Conservation (phyloP, 192 early-diverging fungal genomes). For the Podila epicladia region DNA sequence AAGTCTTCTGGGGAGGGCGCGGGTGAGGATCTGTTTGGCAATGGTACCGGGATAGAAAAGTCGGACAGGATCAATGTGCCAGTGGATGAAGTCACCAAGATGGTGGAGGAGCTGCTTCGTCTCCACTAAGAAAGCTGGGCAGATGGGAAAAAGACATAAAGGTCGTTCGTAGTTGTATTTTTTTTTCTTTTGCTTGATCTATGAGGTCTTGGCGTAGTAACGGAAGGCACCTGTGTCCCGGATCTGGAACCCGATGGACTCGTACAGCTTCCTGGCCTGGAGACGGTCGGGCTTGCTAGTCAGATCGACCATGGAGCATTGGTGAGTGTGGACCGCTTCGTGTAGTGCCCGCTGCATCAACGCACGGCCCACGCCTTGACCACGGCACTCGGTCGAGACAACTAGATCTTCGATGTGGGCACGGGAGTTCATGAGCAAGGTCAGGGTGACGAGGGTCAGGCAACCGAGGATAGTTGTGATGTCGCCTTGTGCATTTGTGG, state of each 20-base stretch:
- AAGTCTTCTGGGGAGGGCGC: conserved; percentile 14
- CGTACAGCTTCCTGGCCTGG: conserved; percentile 55
- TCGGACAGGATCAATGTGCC: conserved; percentile 33
- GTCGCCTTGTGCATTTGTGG: not conserved
- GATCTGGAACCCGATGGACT: conserved; percentile 55
- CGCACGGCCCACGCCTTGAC: conserved; percentile 45
- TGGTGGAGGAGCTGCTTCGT: conserved; percentile 68
- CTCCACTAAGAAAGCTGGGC: conserved; percentile 49
- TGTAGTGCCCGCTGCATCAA: conserved; percentile 38
- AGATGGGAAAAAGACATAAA: too few relatives aligned
- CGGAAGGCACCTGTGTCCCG: conserved; percentile 58
- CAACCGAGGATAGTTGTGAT: conserved; percentile 48
- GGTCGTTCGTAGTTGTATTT: not conserved
- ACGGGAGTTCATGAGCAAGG: conserved; percentile 52
- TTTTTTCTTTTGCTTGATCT: not conserved
- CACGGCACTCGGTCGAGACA: conserved; percentile 37
- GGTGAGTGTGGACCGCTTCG: conserved; percentile 31
- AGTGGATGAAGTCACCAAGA: conserved; percentile 60
- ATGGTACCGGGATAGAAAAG: conserved; percentile 15
- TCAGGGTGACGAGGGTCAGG: conserved; percentile 41
- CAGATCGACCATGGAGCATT: conserved; percentile 50
- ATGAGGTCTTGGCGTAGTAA: conserved; percentile 8
- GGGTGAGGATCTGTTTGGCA: not conserved
- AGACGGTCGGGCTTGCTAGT: conserved; percentile 58
- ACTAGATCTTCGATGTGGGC: conserved; percentile 64